Base-by-base conservation (phyloP, 768 basidiomycete genomes). In the Polyporus arcularius region DNA sequence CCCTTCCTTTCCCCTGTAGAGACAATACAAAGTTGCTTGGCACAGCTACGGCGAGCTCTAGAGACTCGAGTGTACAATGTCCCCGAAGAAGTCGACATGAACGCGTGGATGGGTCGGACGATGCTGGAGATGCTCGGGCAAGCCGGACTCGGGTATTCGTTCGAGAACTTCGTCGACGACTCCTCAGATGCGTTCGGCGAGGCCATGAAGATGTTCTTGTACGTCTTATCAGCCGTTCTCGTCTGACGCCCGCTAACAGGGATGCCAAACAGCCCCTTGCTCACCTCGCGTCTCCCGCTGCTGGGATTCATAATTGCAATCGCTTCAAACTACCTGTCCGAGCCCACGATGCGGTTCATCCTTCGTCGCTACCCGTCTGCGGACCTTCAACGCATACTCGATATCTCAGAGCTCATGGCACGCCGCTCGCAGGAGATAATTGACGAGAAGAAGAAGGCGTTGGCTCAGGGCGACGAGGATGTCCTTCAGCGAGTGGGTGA, bases 321-420 rank as follows among this genome's bases (percentile, higher is more conserved):
- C 41, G 4, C 9, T 35, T 49, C 45, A 21, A 11, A 53, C 39
- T 35, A n/a, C 18, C 11, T 41, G 11, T 35, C 52, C 18, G 2
- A 41, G 16, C 12, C 10, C 30, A 31, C 39, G 18, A 53, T 53
- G 38, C 52, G 52, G 5, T 16, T n/a, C 4, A 11, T 53, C 2
- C 39, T 53, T 38, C 39, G 39, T 2, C 18, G 16, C 6, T 3
- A 40, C 38, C 52, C 52, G 1, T 8, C 5, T 9, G 15, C 18
- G 9, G 21, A n/a, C 11, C 40, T 78, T 7, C 72, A 74, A 16
- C 53, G 67, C 4, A 30, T 80, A 14, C 66, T 75, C 50, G 72
- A 74, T 14, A 70, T 79, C n/a, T 57, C 74, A 0, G 74, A 77
- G 41, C 62, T 71, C 3, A 70, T 83, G 68, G 66, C 78, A 18